Evolutionary conservation across 2,329 filamentous ascomycete genomes (phyloP).

Genomic region (Decorospora gaudefroyi): DNA sequence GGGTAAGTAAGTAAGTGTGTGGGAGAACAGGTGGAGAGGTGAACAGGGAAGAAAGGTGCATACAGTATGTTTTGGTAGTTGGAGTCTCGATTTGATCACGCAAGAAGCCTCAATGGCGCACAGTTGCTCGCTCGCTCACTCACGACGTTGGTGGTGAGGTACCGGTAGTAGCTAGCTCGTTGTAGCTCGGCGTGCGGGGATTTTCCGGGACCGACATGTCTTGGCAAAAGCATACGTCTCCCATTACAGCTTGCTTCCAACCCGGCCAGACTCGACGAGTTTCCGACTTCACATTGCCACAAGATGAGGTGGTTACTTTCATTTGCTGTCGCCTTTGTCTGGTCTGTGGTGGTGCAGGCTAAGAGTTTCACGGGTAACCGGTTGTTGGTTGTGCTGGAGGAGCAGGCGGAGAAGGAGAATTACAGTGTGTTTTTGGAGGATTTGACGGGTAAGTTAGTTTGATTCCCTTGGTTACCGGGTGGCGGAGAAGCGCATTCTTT

Average conservation of each 20-base stretch:
- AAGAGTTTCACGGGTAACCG: conserved; percentile 78
- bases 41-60: too few relatives aligned
- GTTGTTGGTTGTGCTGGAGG: conserved; percentile 84
- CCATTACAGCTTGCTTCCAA: conserved; percentile 24
- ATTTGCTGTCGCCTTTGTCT: conserved; percentile 65
- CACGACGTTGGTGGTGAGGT: conserved; percentile 16
- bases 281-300: conserved; percentile 44
- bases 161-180: conserved; percentile 7
- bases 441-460: conserved; percentile 62
- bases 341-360: conserved; percentile 71
- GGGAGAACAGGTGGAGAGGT: background rate
- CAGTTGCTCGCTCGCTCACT: conserved; percentile 4
- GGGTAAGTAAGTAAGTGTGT: conserved; percentile 3
- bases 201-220: conserved; percentile 34
- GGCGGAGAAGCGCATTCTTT: too few relatives aligned
- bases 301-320: conserved; percentile 77
- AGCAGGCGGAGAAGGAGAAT: conserved; percentile 74
- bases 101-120: conserved; percentile 5
- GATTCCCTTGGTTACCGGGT: conserved; percentile 2
- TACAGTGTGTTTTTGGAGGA: conserved; percentile 83
- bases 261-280: conserved; percentile 19
- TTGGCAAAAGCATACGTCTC: conserved; percentile 49
- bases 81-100: background rate
- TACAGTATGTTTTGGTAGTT: background rate
- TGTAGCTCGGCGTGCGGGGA: conserved; percentile 23